A percentile compares a stretch with the other conserved stretches of the same genome.
Conservation (phyloP, 805 yeast species). For the Starmerella apis region DNA sequence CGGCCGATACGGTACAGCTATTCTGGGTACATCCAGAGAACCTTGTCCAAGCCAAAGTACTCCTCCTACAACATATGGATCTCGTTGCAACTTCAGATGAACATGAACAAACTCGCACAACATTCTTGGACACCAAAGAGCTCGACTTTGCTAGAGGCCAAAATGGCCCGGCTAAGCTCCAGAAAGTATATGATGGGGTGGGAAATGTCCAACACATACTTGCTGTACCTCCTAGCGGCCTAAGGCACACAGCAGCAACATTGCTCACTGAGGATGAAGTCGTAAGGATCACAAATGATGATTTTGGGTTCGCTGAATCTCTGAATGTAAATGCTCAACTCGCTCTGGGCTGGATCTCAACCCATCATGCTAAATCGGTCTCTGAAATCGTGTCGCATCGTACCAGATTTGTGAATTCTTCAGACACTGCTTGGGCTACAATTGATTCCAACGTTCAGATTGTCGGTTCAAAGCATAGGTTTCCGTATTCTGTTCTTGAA, state of each 20-base stretch:
- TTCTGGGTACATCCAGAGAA: constrained; percentile 56
- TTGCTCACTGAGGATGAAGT: constrained; percentile 17
- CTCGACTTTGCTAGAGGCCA: constrained; percentile 31
- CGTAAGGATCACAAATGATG: neutral
- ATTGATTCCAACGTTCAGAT: constrained; percentile 29
- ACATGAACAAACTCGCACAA: constrained; percentile 23
- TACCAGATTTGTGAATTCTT: constrained; percentile 21
- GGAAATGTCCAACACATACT: constrained; percentile 18
- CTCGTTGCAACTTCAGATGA: constrained; percentile 20
- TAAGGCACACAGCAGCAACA: constrained; percentile 27
- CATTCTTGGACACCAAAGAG: constrained; percentile 33
- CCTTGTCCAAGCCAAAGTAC: constrained; percentile 43
- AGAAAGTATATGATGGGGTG: constrained; percentile 22
- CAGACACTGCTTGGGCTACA: constrained; percentile 31
- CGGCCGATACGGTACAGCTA: constrained; percentile 31
- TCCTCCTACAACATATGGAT: constrained; percentile 33
- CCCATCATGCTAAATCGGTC: constrained; percentile 10
- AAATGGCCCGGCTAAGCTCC: constrained; percentile 35
- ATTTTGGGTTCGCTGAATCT: neutral
- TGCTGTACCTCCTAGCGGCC: constrained; percentile 34
- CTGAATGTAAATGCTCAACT: constrained; percentile 24
- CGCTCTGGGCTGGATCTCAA: constrained; percentile 32
- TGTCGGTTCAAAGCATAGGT: constrained; percentile 17
- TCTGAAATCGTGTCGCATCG: constrained; percentile 19
- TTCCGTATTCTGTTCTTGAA: constrained; percentile 44